Evolutionary conservation across 2,329 filamentous ascomycete genomes (phyloP).

Genomic region (Penicillium rolfsii): DNA sequence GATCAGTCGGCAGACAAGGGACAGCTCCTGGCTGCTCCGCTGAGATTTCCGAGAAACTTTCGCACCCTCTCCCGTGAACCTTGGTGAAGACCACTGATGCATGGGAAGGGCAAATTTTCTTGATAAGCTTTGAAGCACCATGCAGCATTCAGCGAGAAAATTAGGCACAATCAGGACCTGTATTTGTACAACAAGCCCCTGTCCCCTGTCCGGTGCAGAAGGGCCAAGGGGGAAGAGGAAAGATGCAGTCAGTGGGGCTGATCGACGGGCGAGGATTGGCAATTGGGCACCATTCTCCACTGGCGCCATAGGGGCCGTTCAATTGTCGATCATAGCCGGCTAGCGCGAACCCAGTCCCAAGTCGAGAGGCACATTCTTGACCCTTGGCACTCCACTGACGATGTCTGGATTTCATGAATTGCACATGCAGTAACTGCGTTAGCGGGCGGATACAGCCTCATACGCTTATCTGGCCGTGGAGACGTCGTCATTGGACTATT

Average conservation of each 20-base stretch:
- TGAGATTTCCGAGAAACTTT: conserved; percentile 6
- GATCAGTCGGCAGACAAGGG: conserved; percentile 9
- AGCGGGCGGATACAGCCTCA: conserved; percentile 8
- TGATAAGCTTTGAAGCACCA: not conserved
- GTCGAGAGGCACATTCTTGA: conserved; percentile 19
- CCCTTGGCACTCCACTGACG: conserved; percentile 19
- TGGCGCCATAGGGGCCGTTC: conserved; percentile 20
- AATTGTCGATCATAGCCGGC: conserved; percentile 27
- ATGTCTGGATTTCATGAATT: conserved; percentile 16
- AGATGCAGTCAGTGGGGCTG: conserved; percentile 17
- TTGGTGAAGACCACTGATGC: not conserved
- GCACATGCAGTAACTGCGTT: conserved; percentile 16
- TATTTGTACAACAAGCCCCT: not conserved
- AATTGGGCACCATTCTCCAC: conserved; percentile 13
- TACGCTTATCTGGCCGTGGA: conserved; percentile 8
- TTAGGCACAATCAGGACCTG: not conserved
- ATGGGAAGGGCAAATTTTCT: not conserved
- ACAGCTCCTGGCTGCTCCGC: conserved; percentile 10
- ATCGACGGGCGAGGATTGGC: conserved; percentile 23
- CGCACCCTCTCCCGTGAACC: conserved; percentile 13
- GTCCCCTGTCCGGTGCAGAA: not conserved
- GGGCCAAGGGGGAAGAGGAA: conserved; percentile 3
- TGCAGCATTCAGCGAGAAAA: not conserved
- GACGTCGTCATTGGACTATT: conserved; percentile 7
- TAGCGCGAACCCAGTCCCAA: conserved; percentile 23